These are phyloP conservation scores for Rhodotorula sp. DNA, from an alignment of 1,284 basidiomycete species.

Conservation along the genomic window DNA sequence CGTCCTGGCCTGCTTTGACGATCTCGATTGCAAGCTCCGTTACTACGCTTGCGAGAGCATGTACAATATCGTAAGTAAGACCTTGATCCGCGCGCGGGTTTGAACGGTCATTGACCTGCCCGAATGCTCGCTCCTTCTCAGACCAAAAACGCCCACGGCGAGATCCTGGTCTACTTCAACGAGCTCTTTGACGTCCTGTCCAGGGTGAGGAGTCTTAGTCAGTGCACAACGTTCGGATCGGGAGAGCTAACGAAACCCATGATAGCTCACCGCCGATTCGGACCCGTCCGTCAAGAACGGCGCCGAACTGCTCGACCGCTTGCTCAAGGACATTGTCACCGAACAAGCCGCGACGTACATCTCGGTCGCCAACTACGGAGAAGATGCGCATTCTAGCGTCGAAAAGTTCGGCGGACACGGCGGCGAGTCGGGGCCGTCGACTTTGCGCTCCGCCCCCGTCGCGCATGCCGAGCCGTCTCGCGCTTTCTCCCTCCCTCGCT, in stretches of 20 bases:
- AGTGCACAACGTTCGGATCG: no score
- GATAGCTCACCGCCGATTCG: constrained; percentile 91
- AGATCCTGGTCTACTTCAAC: constrained; percentile 96
- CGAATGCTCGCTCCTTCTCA: constrained; percentile 2
- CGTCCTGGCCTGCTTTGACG: constrained; percentile 89
- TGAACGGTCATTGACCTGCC: neutral
- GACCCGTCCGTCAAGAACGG: constrained; percentile 98
- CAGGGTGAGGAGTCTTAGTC: constrained; percentile 63
- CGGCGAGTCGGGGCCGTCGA: neutral
- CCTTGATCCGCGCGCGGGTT: neutral
- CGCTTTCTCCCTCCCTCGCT: constrained; percentile 90
- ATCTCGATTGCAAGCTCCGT: constrained; percentile 90
- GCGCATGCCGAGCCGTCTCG: constrained; percentile 42
- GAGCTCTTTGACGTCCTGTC: constrained; percentile 96
- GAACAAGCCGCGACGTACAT: constrained; percentile 95
- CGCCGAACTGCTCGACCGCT: constrained; percentile 93
- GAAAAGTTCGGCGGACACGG: neutral
- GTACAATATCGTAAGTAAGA: constrained; percentile 73
- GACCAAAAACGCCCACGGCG: constrained; percentile 92
- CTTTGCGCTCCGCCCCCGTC: neutral
- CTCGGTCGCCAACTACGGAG: constrained; percentile 52
- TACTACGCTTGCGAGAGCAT: constrained; percentile 97
- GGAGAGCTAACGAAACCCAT: neutral
- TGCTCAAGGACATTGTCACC: constrained; percentile 96
- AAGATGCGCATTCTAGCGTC: neutral